phyloP scores from a whole-genome alignment of 2,329 filamentous ascomycete genomes.

The Tolypocladium guangdongense region DNA sequence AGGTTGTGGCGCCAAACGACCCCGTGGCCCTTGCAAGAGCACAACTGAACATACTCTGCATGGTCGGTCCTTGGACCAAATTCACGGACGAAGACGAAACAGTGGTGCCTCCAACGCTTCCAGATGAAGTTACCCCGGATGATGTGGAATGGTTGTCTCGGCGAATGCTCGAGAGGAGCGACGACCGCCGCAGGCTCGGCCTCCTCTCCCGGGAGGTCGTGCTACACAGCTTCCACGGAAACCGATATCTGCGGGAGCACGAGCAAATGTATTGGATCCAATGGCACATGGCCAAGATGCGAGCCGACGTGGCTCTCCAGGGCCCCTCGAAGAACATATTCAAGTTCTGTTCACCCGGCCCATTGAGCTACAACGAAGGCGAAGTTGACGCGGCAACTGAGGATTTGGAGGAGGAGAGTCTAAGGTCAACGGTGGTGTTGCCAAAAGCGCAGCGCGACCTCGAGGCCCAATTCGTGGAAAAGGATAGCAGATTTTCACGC shows the following conservation, averaged over 20 bases:
- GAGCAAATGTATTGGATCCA: constrained; percentile 48
- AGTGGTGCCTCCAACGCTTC: constrained; percentile 7
- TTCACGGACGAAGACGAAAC: constrained; percentile 42
- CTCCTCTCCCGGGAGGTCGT: constrained; percentile 48
- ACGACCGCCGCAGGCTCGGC: constrained; percentile 43
- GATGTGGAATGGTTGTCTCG: constrained; percentile 42
- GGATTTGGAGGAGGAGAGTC: not conserved
- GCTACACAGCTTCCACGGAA: constrained; percentile 46
- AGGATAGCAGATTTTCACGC: not conserved
- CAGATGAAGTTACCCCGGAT: constrained; percentile 30
- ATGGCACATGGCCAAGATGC: constrained; percentile 22
- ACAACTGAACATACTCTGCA: constrained; percentile 49
- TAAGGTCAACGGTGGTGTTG: not conserved
- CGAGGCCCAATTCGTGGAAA: not conserved
- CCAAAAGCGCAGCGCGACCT: not conserved
- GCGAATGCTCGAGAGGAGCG: constrained; percentile 49
- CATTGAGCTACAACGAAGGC: constrained; percentile 10
- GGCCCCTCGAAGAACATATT: constrained; percentile 7
- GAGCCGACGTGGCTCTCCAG: constrained; percentile 6
- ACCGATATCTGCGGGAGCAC: constrained; percentile 49
- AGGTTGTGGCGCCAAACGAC: constrained; percentile 55
- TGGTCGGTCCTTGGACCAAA: constrained; percentile 49
- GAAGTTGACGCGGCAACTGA: constrained; percentile 1
- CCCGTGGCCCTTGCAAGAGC: constrained; percentile 47
- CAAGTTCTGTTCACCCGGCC: constrained; percentile 9